These are phyloP conservation scores for Beauveria pseudobassiana DNA, from an alignment of 2,329 filamentous ascomycete species.

Conservation along the genomic window DNA sequence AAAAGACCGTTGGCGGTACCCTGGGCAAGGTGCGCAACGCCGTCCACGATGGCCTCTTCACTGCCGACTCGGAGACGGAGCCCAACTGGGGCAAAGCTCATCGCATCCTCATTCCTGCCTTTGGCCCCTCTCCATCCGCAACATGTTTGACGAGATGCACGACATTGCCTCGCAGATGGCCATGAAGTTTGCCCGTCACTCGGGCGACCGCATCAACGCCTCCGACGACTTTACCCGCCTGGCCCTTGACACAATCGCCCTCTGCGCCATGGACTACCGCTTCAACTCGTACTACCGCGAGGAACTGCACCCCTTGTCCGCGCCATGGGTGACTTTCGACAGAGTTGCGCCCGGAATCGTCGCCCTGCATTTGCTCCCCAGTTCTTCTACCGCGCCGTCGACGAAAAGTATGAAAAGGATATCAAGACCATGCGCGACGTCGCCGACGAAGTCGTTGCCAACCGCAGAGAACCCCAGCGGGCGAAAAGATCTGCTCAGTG, in stretches of 20 bases:
- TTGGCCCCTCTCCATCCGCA: constrained; percentile 58
- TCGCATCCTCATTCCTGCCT: constrained; percentile 58
- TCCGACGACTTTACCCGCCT: constrained; percentile 66
- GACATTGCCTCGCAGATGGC: constrained; percentile 59
- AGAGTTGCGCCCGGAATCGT: constrained; percentile 41
- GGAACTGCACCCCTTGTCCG: constrained; percentile 58
- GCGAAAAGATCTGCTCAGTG: constrained; percentile 60
- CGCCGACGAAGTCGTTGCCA: constrained; percentile 51
- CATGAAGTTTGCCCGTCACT: constrained; percentile 59
- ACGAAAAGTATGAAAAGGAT: constrained; percentile 45
- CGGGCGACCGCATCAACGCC: constrained; percentile 50
- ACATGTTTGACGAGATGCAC: constrained; percentile 63
- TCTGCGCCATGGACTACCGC: constrained; percentile 63
- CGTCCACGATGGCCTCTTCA: constrained; percentile 60
- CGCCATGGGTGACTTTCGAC: constrained; percentile 55
- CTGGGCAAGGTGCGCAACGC: constrained; percentile 47
- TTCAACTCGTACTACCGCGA: constrained; percentile 71
- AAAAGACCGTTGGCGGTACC: constrained; percentile 45
- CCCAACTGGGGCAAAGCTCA: constrained; percentile 62
- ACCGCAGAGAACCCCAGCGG: constrained; percentile 47
- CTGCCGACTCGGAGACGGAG: constrained; percentile 38
- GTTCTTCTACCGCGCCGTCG: constrained; percentile 41
- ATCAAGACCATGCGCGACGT: constrained; percentile 48
- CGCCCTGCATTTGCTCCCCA: constrained; percentile 38
- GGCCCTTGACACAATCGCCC: constrained; percentile 62